Base-by-base conservation (phyloP, 2,329 filamentous ascomycete species). In the Exophiala alcalophila region DNA sequence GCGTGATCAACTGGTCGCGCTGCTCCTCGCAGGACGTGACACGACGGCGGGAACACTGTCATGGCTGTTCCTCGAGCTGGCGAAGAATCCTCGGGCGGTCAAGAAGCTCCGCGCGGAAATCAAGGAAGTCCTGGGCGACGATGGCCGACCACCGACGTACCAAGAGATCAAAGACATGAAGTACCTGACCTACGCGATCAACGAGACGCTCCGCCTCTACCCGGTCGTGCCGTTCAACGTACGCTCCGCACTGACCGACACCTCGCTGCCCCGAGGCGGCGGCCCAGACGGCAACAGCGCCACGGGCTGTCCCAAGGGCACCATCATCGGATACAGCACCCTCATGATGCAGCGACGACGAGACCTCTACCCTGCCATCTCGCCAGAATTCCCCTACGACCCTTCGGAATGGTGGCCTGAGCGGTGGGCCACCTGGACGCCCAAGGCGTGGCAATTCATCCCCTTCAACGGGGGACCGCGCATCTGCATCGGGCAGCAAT, bases 161-260 rank as follows among this genome's bases (percentile, higher is more conserved):
- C 75, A 79, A 9, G 78, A 95, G 59, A 73, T 95, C 46, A 95
- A 94, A 71, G 75, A 75, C 53, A 94, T 95, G 88, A 83, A 84
- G 57, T 95, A 91, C 62, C 77, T 92, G 11, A 71, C 66, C 32
- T 67, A 82, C 56, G 68, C 84, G 35, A 74, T 94, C 56, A 84
- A 86, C 66, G 87, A 94, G 67, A 85, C 80, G 0, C 75, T 90
- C 46, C 81, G 87, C 10, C 65, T 91, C 8, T 88, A 91, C 63
- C 86, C 86, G 0, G 74, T 79, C 10, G 84, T 92, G 1, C 86
- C 87, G 1, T 85, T 84, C 70, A 92, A 92, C 65, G 76, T 87
- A 37, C 82, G 88, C 49, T 69, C 82, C 21, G 78, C 86, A 9
- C 72, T 87, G 9, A 73, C 71, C 45, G 83, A 90, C 66, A 90